Evolutionary conservation across 768 basidiomycete genomes (phyloP).

Genomic region (Amanita phalloides): DNA sequence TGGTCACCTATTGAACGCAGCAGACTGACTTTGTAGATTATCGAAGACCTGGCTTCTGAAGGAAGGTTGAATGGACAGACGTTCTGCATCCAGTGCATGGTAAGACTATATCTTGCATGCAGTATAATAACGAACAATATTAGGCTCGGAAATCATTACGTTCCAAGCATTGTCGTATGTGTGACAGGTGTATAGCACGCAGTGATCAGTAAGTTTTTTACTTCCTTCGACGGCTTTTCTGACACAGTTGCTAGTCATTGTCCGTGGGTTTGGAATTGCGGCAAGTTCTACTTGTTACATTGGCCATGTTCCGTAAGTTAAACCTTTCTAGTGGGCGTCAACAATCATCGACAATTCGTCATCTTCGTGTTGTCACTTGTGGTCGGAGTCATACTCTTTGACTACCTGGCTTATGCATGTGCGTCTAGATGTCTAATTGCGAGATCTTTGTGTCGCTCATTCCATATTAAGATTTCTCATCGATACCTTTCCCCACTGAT

Average conservation of each 20-base stretch:
- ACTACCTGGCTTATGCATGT: constrained; percentile 81
- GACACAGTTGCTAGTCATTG: constrained; percentile 57
- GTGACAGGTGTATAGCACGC: constrained; percentile 81
- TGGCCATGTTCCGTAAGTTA: neutral
- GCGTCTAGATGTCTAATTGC: constrained; percentile 19
- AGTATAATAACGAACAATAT: neutral
- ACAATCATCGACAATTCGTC: constrained; percentile 94
- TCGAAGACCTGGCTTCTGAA: constrained; percentile 84
- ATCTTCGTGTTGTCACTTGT: constrained; percentile 87
- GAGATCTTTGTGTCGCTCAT: constrained; percentile 1
- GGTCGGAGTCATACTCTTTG: constrained; percentile 67
- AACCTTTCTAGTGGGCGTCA: constrained; percentile 59
- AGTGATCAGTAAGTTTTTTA: constrained; percentile 75
- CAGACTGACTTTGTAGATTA: constrained; percentile 32
- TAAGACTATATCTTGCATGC: constrained; percentile 18
- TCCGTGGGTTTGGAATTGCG: constrained; percentile 99
- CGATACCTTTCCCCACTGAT: constrained; percentile 24
- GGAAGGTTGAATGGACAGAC: constrained; percentile 91
- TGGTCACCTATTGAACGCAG: neutral
- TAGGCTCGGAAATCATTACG: constrained; percentile 84
- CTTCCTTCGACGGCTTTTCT: neutral
- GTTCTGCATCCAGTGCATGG: constrained; percentile 96
- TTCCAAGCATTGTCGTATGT: constrained; percentile 91
- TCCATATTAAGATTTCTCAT: constrained; percentile 41
- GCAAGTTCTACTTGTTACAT: constrained; percentile 30